Evolutionary conservation across 1,139 yeast genomes (phyloP).

Genomic region (Saccharomyces pastorianus): DNA sequence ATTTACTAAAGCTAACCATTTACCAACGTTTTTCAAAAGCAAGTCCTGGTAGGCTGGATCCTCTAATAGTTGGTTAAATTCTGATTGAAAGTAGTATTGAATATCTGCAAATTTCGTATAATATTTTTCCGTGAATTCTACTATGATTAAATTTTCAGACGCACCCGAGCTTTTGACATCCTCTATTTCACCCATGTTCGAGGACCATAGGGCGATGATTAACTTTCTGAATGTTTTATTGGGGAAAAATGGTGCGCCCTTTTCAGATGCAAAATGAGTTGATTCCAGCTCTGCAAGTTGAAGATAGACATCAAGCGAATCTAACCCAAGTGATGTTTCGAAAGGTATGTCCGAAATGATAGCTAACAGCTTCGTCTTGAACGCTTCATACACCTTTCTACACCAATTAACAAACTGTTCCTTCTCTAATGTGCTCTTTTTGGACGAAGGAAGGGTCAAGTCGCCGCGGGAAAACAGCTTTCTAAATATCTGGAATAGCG

Average conservation of each 20-base stretch:
- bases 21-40: constrained; percentile 17
- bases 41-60: constrained; percentile 12
- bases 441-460: constrained; percentile 33
- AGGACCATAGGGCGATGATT: constrained; percentile 39
- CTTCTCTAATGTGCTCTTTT: constrained; percentile 40
- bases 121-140: constrained; percentile 52
- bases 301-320: constrained; percentile 55
- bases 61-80: constrained; percentile 25
- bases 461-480: constrained; percentile 44
- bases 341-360: constrained; percentile 34
- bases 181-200: constrained; percentile 39
- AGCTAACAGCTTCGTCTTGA: constrained; percentile 40
- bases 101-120: constrained; percentile 55
- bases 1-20: constrained; percentile 34
- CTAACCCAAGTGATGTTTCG: constrained; percentile 40
- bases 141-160: constrained; percentile 44
- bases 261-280: constrained; percentile 42
- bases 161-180: constrained; percentile 35
- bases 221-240: constrained; percentile 44
- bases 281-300: constrained; percentile 58
- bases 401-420: constrained; percentile 54
- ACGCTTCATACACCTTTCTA: constrained; percentile 49
- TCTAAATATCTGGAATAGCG: constrained; percentile 51
- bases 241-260: constrained; percentile 55
- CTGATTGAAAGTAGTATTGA: constrained; percentile 55